Evolutionary conservation across 2,329 filamentous ascomycete species (phyloP), one percentile per base, ranked within the genome.

Genomic region (Curvularia sp.): DNA sequence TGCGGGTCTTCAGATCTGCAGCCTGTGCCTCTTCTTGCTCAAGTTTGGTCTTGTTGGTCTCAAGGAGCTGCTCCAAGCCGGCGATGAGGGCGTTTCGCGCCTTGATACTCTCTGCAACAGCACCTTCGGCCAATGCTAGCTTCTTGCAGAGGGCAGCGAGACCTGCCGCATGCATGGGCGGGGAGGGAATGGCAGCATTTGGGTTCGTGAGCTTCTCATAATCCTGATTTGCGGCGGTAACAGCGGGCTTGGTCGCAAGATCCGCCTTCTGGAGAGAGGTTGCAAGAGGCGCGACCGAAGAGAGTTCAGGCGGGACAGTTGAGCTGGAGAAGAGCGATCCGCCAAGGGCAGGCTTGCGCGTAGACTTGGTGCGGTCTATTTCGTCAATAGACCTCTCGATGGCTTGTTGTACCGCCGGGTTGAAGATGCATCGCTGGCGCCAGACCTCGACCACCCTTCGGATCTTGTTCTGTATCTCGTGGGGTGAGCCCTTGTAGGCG

Each of bases 401-500:
- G 1, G 90, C 89, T 55, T 88, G 86, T 74, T 97, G 89, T 48
- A 97, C 91, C 0, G 89, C 86, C 1, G 77, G 77, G 61, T 96
- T 92, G 70, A 99, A 99, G 45, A 99, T 95, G 51, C 82, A 80
- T 34, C 95, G 85, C 70, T 94, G 88, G 72, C 89, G 89, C 95
- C 95, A 99, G 18, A 99, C 95, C 71, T 98, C 94, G 3, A 98
- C 87, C 0, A 98, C 94, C 30, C 95, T 86, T 60, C 90, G 86
- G 36, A 99, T 82, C 76, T 97, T 97, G 57, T 86, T 85, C 75
- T 98, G 95, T 27, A 97, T 87, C 50, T 99, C 94, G 7, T 91
- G 87, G 9, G 71, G 65, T 1, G 93, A 89, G 60, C 93, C 92
- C 77, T 94, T 96, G 77, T 98, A 99, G 38, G 95, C 94, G n/a